Percentiles rank a stretch among this genome's conserved stretches.
These are phyloP conservation scores for Camptophora hylomeconis DNA, from an alignment of 2,329 filamentous ascomycete species.

Conservation along the genomic window DNA sequence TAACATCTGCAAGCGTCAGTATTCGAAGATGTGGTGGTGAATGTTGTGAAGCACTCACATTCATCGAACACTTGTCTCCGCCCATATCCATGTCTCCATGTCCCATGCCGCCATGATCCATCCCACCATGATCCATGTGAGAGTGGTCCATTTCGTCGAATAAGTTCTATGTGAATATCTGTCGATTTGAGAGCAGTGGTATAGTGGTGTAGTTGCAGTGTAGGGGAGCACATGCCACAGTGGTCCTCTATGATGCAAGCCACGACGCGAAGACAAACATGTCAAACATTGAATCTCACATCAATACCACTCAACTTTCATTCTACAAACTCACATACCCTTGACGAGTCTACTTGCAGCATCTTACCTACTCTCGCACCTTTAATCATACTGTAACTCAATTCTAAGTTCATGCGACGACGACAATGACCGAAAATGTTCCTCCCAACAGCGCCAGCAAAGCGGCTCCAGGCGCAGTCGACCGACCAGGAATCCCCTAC, in stretches of 20 bases:
- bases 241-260: too few relatives aligned
- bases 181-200: too few relatives aligned
- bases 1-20: slow-evolving; percentile 56
- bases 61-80: slow-evolving; percentile 69
- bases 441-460: slow-evolving; percentile 20
- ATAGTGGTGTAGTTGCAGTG: neutral
- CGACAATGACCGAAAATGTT: slow-evolving; percentile 29
- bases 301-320: too few relatives aligned
- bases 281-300: too few relatives aligned
- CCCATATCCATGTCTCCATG: slow-evolving; percentile 47
- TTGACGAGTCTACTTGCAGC: too few relatives aligned
- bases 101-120: slow-evolving; percentile 45
- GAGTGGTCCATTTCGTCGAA: slow-evolving; percentile 14
- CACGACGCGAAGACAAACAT: too few relatives aligned
- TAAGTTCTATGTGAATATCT: too few relatives aligned
- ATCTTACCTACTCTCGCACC: too few relatives aligned
- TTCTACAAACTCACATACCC: too few relatives aligned
- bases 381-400: too few relatives aligned
- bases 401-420: neutral
- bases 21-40: neutral
- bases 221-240: neutral
- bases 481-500: slow-evolving; percentile 42
- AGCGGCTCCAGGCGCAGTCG: slow-evolving; percentile 13
- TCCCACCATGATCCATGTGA: slow-evolving; percentile 34
- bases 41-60: slow-evolving; percentile 42